A percentile compares a stretch with the other conserved stretches of the same genome.
phyloP scores from a whole-genome alignment of 129 eudicot genomes.

The Flaveria bidentis region DNA sequence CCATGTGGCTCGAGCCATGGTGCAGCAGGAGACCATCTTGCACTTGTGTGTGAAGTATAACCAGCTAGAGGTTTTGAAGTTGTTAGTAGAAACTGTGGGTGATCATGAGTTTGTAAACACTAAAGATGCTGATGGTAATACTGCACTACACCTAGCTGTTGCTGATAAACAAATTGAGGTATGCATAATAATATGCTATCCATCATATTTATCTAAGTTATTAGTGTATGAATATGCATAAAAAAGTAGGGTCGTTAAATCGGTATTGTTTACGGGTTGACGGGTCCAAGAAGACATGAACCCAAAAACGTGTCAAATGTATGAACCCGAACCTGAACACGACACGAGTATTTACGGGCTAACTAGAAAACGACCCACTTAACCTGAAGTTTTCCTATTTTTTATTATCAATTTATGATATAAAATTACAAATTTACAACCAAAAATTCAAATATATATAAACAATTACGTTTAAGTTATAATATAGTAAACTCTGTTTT shows the following conservation, averaged over 20 bases:
- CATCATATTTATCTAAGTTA: not conserved
- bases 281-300: too few relatives aligned
- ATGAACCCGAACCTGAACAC: too few relatives aligned
- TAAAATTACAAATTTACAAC: too few relatives aligned
- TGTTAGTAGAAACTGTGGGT: constrained; percentile 24
- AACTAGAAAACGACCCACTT: too few relatives aligned
- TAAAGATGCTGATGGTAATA: constrained; percentile 48
- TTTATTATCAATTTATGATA: too few relatives aligned
- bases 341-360: too few relatives aligned
- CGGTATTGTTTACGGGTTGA: too few relatives aligned
- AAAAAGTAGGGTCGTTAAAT: too few relatives aligned
- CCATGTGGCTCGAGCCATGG: constrained; percentile 38
- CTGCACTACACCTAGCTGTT: constrained; percentile 46
- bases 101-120: constrained; percentile 40
- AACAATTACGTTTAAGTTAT: too few relatives aligned
- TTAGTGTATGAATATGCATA: not conserved
- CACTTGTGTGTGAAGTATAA: constrained; percentile 53
- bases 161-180: constrained; percentile 46
- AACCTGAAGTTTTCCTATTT: too few relatives aligned
- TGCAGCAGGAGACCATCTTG: constrained; percentile 41
- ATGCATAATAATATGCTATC: not conserved
- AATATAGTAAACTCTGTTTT: not conserved
- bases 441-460: too few relatives aligned
- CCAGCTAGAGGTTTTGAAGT: constrained; percentile 45
- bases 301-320: too few relatives aligned